A percentile compares a stretch with the other conserved stretches of the same genome.
phyloP scores from a whole-genome alignment of 805 yeast genomes.

The Zygoascus tannicola region DNA sequence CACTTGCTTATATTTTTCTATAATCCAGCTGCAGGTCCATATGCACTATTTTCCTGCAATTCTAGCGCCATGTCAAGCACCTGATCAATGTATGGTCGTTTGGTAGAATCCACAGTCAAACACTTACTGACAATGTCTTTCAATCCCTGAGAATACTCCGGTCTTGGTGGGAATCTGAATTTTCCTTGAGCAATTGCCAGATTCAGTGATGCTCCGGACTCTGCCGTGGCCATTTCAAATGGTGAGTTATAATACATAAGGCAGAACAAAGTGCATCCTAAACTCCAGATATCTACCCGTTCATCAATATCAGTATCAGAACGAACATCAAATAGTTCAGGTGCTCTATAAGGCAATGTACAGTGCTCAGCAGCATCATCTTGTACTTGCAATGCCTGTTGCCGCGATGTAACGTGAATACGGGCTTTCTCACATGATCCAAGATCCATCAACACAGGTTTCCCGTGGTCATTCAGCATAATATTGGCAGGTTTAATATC shows the following conservation, averaged over 20 bases:
- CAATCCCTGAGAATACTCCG: constrained; percentile 46
- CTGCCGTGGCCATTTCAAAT: constrained; percentile 72
- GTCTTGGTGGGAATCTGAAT: constrained; percentile 46
- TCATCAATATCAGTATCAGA: constrained; percentile 60
- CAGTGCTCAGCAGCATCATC: constrained; percentile 80
- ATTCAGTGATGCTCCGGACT: constrained; percentile 71
- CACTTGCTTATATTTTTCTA: too few relatives aligned
- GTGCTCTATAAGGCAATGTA: constrained; percentile 81
- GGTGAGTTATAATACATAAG: constrained; percentile 76
- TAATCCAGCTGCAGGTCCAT: too few relatives aligned
- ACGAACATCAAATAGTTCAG: constrained; percentile 74
- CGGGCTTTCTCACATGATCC: constrained; percentile 71
- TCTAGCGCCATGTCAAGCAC: constrained; percentile 5
- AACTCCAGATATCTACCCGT: constrained; percentile 80
- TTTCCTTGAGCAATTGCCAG: constrained; percentile 66
- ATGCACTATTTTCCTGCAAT: not conserved
- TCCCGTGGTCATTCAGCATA: constrained; percentile 63
- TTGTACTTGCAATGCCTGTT: constrained; percentile 65
- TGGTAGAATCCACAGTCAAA: constrained; percentile 47
- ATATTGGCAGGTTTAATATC: constrained; percentile 87
- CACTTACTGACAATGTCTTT: constrained; percentile 51
- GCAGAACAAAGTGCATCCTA: constrained; percentile 77
- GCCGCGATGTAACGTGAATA: constrained; percentile 44
- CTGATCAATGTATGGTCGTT: constrained; percentile 54
- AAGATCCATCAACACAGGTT: constrained; percentile 73